These are phyloP conservation scores for Fusarium liriodendri DNA, from an alignment of 2,329 filamentous ascomycete genomes.

Conservation along the genomic window DNA sequence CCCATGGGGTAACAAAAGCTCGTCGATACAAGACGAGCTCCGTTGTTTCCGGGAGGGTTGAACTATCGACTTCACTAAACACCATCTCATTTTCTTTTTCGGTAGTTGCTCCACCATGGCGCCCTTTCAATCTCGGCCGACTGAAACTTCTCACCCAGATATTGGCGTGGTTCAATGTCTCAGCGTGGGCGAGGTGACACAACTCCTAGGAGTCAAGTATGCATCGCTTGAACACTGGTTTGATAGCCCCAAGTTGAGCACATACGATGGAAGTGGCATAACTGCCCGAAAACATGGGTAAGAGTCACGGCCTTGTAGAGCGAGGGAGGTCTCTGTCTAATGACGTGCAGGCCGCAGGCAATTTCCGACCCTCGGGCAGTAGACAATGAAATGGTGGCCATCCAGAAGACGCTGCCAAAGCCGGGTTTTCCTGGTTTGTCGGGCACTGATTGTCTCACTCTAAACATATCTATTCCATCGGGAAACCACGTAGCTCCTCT, in stretches of 20 bases:
- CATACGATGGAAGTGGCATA: neutral
- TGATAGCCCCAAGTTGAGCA: neutral
- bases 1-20: no score
- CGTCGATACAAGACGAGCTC: no score
- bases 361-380: neutral
- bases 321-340: no score
- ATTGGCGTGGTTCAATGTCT: no score
- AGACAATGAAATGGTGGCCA: constrained; percentile 3
- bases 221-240: constrained; percentile 7
- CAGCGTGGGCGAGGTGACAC: neutral
- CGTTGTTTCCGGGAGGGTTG: no score
- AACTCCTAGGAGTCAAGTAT: constrained; percentile 19
- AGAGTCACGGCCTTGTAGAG: no score
- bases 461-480: constrained; percentile 2
- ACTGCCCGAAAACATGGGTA: neutral
- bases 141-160: no score
- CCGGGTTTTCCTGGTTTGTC: constrained; percentile 2
- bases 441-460: neutral
- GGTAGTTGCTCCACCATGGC: no score
- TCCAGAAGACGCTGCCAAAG: constrained; percentile 11
- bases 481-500: neutral
- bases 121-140: no score
- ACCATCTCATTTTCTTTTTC: no score
- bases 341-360: constrained; percentile 6
- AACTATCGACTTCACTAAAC: no score